Conservation (phyloP, 768 basidiomycete species). For the Naganishia antarctica region DNA sequence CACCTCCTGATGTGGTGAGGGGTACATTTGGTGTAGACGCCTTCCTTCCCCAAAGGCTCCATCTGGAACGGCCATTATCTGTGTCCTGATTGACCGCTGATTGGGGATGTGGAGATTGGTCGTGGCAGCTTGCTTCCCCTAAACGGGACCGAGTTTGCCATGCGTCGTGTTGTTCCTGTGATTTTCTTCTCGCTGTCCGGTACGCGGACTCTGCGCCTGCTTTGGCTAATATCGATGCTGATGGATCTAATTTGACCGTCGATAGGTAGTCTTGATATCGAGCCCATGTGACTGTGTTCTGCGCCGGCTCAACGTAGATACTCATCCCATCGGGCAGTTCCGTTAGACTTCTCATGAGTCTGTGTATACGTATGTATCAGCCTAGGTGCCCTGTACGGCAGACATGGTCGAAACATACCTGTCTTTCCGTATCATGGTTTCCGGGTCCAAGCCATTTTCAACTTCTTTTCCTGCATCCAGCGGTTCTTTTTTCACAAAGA, state of each 20-base stretch:
- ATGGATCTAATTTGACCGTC: slow-evolving; percentile 37
- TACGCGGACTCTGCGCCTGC: slow-evolving; percentile 26
- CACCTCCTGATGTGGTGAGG: slow-evolving; percentile 45
- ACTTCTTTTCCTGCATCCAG: slow-evolving; percentile 28
- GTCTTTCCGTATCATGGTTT: neutral
- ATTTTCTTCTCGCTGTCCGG: slow-evolving; percentile 14
- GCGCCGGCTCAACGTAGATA: slow-evolving; percentile 40
- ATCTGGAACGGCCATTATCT: slow-evolving; percentile 32
- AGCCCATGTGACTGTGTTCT: slow-evolving; percentile 37
- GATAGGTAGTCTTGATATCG: slow-evolving; percentile 36
- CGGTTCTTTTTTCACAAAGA: slow-evolving; percentile 25
- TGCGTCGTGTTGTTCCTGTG: slow-evolving; percentile 23
- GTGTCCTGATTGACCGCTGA: slow-evolving; percentile 1
- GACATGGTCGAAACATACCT: slow-evolving; percentile 25
- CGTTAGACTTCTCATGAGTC: slow-evolving; percentile 31
- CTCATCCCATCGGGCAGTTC: slow-evolving; percentile 40
- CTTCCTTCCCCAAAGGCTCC: slow-evolving; percentile 45
- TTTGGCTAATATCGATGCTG: slow-evolving; percentile 36
- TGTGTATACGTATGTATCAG: neutral
- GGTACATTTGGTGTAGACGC: slow-evolving; percentile 25
- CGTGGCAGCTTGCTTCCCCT: slow-evolving; percentile 39
- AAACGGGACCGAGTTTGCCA: slow-evolving; percentile 40
- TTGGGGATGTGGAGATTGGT: neutral
- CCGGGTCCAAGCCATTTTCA: slow-evolving; percentile 13
- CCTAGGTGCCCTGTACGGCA: slow-evolving; percentile 30